Conservation (phyloP, 768 basidiomycete species). For the Auriculariales sp. region DNA sequence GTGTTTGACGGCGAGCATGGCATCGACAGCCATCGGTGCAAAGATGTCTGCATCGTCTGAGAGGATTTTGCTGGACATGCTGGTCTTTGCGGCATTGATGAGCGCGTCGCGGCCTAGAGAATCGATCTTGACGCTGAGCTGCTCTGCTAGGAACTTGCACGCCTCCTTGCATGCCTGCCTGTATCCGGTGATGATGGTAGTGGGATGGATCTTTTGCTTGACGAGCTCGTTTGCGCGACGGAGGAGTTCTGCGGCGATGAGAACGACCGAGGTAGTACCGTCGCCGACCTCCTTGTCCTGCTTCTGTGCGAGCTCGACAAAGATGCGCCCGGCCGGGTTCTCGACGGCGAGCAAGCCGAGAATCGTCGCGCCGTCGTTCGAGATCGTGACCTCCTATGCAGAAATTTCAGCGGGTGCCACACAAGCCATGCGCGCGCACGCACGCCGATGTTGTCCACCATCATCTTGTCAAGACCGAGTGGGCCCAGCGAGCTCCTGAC, state of each 20-base stretch:
- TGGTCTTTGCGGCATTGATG: constrained; percentile 93
- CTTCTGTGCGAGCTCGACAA: constrained; percentile 96
- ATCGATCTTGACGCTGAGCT: constrained; percentile 90
- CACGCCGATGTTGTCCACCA: constrained; percentile 95
- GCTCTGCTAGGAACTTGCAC: constrained; percentile 95
- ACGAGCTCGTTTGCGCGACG: constrained; percentile 95
- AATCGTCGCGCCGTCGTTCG: constrained; percentile 99
- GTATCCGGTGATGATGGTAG: constrained; percentile 98
- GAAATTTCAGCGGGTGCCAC: constrained; percentile 9
- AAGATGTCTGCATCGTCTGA: constrained; percentile 90
- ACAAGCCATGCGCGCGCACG: constrained; percentile 15
- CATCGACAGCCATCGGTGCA: constrained; percentile 97
- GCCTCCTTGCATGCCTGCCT: constrained; percentile 93
- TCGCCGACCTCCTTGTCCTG: constrained; percentile 99
- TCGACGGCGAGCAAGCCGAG: constrained; percentile 86
- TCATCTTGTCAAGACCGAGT: constrained; percentile 90
- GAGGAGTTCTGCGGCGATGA: constrained; percentile 93
- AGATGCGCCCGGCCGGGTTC: constrained; percentile 92
- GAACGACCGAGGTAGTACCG: constrained; percentile 96
- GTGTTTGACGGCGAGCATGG: constrained; percentile 85
- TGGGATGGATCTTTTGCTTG: constrained; percentile 96
- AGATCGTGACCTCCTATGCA: constrained; percentile 90
- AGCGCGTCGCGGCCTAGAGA: constrained; percentile 80
- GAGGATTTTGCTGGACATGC: constrained; percentile 95
- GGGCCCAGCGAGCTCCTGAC: constrained; percentile 94